A percentile compares a stretch with the other conserved stretches of the same genome.
Conservation (phyloP, 805 yeast species). For the Monosporozyma servazzii region DNA sequence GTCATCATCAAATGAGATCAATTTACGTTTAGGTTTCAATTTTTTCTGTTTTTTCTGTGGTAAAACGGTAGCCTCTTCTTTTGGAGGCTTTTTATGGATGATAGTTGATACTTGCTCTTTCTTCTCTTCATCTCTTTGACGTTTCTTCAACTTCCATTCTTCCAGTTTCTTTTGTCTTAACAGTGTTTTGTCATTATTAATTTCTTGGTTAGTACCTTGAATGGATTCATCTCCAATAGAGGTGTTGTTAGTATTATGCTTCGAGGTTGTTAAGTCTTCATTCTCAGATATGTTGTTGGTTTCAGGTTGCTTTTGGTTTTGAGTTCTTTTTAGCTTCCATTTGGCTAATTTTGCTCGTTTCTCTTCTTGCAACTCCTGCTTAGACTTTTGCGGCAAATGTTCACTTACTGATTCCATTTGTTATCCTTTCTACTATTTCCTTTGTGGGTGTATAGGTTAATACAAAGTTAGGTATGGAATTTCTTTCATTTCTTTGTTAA, state of each 20-base stretch:
- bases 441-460: neutral
- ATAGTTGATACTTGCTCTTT: neutral
- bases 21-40: neutral
- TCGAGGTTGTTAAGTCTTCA: neutral
- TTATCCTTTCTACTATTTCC: neutral
- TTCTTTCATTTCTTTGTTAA: neutral
- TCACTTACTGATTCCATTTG: constrained; percentile 16
- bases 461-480: neutral
- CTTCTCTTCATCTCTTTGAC: constrained; percentile 13
- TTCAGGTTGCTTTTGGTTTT: constrained; percentile 5
- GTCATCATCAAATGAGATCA: constrained; percentile 10
- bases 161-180: constrained; percentile 36
- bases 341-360: constrained; percentile 47
- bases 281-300: neutral
- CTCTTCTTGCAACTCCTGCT: constrained; percentile 29
- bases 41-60: neutral
- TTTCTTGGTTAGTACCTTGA: neutral
- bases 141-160: constrained; percentile 44
- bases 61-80: neutral
- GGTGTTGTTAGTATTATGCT: constrained; percentile 4
- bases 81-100: neutral
- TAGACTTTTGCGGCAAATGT: neutral
- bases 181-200: constrained; percentile 6
- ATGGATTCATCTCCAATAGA: constrained; percentile 7
- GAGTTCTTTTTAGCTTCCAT: constrained; percentile 51